A percentile compares a stretch with the other conserved stretches of the same genome.
Conservation (phyloP, 345 rosid genomes). For the Heritiera fomes region DNA sequence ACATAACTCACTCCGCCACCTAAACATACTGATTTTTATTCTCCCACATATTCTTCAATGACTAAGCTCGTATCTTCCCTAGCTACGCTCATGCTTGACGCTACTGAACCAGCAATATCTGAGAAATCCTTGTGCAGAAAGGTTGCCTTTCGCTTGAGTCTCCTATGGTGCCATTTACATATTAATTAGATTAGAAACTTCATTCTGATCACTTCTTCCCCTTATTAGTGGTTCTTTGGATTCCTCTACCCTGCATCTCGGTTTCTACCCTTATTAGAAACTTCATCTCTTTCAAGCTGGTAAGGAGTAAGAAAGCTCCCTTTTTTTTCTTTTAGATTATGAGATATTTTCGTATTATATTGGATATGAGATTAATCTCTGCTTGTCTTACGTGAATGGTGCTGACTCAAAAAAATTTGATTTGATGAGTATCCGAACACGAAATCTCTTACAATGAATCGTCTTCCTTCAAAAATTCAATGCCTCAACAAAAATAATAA, state of each 20-base stretch:
- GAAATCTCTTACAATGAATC: too few relatives aligned
- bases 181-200: too few relatives aligned
- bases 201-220: slow-evolving; percentile 10
- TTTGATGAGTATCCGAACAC: too few relatives aligned
- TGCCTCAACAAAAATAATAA: too few relatives aligned
- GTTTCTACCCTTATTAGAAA: too few relatives aligned
- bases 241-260: slow-evolving; percentile 10
- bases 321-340: too few relatives aligned
- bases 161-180: slow-evolving; percentile 45
- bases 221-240: slow-evolving; percentile 11
- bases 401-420: too few relatives aligned
- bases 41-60: slow-evolving; percentile 38
- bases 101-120: slow-evolving; percentile 26
- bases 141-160: slow-evolving; percentile 48
- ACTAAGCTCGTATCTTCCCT: slow-evolving; percentile 33
- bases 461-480: too few relatives aligned
- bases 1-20: background rate
- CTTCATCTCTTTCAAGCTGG: too few relatives aligned
- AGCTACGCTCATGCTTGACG: slow-evolving; percentile 36
- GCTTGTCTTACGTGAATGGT: rapidly evolving
- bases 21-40: slow-evolving; percentile 47
- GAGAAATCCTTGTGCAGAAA: slow-evolving; percentile 22
- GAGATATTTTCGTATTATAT: too few relatives aligned
- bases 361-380: too few relatives aligned
- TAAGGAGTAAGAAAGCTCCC: too few relatives aligned